Percentiles rank a stretch among this genome's conserved stretches.
Evolutionary conservation across 2,329 filamentous ascomycete species (phyloP).

Genomic region (Parascedosporium putredinis): DNA sequence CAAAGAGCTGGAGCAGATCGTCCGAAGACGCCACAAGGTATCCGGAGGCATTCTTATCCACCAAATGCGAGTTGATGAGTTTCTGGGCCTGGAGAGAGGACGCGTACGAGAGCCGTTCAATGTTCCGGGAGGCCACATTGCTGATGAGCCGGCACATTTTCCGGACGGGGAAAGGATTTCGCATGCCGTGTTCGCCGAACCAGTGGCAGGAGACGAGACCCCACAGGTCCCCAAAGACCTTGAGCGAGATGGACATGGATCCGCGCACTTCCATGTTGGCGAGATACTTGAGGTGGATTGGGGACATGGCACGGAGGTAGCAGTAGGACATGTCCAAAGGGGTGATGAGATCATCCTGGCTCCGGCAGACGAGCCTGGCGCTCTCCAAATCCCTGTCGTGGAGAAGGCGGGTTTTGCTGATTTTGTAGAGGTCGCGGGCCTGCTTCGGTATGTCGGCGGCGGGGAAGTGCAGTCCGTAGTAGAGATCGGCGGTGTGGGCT

Average conservation of each 20-base stretch:
- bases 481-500: constrained; percentile 67
- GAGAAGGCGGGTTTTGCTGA: constrained; percentile 80
- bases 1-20: constrained; percentile 71
- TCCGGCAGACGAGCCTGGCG: constrained; percentile 70
- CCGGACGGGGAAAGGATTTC: constrained; percentile 82
- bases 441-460: constrained; percentile 80
- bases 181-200: constrained; percentile 68
- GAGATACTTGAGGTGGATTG: constrained; percentile 80
- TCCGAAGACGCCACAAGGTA: constrained; percentile 88
- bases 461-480: constrained; percentile 80
- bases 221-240: constrained; percentile 77
- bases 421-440: constrained; percentile 76
- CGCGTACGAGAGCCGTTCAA: constrained; percentile 78
- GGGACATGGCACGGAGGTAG: constrained; percentile 81
- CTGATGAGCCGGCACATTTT: constrained; percentile 87
- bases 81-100: constrained; percentile 77
- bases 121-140: constrained; percentile 76
- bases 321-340: constrained; percentile 77
- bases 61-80: constrained; percentile 75
- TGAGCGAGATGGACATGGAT: constrained; percentile 91
- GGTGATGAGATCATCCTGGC: constrained; percentile 58
- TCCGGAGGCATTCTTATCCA: constrained; percentile 70
- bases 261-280: constrained; percentile 84
- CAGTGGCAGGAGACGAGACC: constrained; percentile 79
- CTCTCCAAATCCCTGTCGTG: constrained; percentile 78